Percentiles rank a stretch among this genome's conserved stretches.
Evolutionary conservation across 768 basidiomycete genomes (phyloP).

Genomic region (Leccinum fibrillosum): DNA sequence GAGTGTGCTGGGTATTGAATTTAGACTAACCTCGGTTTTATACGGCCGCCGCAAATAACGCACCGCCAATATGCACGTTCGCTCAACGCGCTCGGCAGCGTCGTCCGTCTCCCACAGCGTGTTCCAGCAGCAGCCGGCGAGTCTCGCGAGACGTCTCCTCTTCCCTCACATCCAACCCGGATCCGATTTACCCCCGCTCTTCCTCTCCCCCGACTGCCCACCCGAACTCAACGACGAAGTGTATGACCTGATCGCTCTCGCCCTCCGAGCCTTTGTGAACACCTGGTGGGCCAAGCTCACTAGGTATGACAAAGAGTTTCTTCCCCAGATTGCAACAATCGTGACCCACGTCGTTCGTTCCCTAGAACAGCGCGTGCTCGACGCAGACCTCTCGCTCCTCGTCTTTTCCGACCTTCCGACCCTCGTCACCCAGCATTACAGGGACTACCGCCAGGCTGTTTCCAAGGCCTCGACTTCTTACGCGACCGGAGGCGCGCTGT

Average conservation of each 20-base stretch:
- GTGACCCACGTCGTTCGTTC: slow-evolving; percentile 54
- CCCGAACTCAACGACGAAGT: slow-evolving; percentile 52
- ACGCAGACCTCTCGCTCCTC: slow-evolving; percentile 57
- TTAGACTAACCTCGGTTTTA: slow-evolving; percentile 20
- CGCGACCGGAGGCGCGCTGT: slow-evolving; percentile 59
- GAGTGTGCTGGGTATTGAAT: neutral
- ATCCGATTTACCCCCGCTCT: slow-evolving; percentile 50
- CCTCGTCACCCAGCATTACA: slow-evolving; percentile 71
- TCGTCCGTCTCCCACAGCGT: slow-evolving; percentile 21
- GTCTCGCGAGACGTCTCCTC: slow-evolving; percentile 56
- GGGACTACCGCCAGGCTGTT: slow-evolving; percentile 69
- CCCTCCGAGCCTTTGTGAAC: slow-evolving; percentile 72
- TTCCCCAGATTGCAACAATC: slow-evolving; percentile 65
- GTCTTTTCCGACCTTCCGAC: slow-evolving; percentile 60
- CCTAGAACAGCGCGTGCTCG: slow-evolving; percentile 55
- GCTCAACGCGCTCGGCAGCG: slow-evolving; percentile 21
- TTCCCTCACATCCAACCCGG: slow-evolving; percentile 51
- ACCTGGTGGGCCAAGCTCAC: slow-evolving; percentile 88
- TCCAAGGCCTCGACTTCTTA: slow-evolving; percentile 67
- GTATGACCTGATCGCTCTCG: slow-evolving; percentile 78
- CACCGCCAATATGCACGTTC: neutral
- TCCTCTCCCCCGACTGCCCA: slow-evolving; percentile 40
- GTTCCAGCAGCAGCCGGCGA: slow-evolving; percentile 28
- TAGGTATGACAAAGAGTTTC: slow-evolving; percentile 78
- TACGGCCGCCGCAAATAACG: slow-evolving; percentile 2